Evolutionary conservation across 164 flowering plant species (phyloP).

Genomic region (Vitis vinifera): ASM3070453v1 NC_081808.1:22419501-22420000

Average conservation of each 20-base stretch:
- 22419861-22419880: slow-evolving; percentile 25
- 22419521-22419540: slow-evolving; percentile 59
- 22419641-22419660: slow-evolving; percentile 48
- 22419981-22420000: not conserved
- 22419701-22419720: slow-evolving; percentile 39
- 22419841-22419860: slow-evolving; percentile 28
- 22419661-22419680: slow-evolving; percentile 51
- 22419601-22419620: slow-evolving; percentile 55
- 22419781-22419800: slow-evolving; percentile 25
- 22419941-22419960: not conserved
- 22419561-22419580: slow-evolving; percentile 57
- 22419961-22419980: not conserved
- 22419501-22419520: slow-evolving; percentile 49
- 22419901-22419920: slow-evolving; percentile 7
- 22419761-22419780: not conserved
- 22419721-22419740: slow-evolving; percentile 39
- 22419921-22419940: slow-evolving; percentile 3
- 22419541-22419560: slow-evolving; percentile 51
- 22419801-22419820: slow-evolving; percentile 40
- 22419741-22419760: not conserved
- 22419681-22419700: slow-evolving; percentile 49
- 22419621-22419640: slow-evolving; percentile 62
- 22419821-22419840: slow-evolving; percentile 34
- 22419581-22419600: slow-evolving; percentile 53
- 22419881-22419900: not conserved